Percentiles rank a stretch among this genome's conserved stretches.
Conservation (phyloP, 176 grass and related monocot genomes). For the Alopecurus myosuroides region DNA sequence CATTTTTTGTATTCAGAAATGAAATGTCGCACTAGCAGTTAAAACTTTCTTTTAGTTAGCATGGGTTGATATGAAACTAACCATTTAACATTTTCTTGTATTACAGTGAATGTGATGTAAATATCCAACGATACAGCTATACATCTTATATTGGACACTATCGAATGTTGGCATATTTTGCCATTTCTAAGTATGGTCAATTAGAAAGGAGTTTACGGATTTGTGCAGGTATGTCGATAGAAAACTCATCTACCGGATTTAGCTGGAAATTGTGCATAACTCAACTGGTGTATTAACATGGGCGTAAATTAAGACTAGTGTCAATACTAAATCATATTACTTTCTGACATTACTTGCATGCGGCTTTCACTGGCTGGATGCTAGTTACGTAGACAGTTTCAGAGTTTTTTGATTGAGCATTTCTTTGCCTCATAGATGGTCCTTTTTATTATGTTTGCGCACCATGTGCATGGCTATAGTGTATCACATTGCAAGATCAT, state of each 20-base stretch:
- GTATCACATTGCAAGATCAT: background rate
- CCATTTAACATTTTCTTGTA: background rate
- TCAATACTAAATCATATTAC: background rate
- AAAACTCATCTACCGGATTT: background rate
- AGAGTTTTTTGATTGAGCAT: background rate
- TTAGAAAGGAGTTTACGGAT: conserved; percentile 80
- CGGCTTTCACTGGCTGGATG: background rate
- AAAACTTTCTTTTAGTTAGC: background rate
- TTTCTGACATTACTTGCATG: background rate
- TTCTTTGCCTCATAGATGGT: background rate
- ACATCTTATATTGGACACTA: conserved; percentile 88
- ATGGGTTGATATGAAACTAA: background rate
- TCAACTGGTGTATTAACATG: background rate
- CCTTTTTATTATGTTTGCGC: background rate
- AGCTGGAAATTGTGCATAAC: background rate
- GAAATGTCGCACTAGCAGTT: background rate
- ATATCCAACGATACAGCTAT: conserved; percentile 85
- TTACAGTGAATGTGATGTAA: conserved; percentile 93
- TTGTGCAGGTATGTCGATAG: conserved; percentile 61
- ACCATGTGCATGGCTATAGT: background rate
- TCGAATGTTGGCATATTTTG: conserved; percentile 73
- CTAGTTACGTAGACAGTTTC: background rate
- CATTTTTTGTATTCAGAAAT: background rate
- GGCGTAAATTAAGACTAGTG: background rate
- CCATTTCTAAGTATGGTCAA: conserved; percentile 80